Evolutionary conservation across 371 early-diverging fungal species (phyloP).

Genomic region (Phascolomyces articulosus): DNA sequence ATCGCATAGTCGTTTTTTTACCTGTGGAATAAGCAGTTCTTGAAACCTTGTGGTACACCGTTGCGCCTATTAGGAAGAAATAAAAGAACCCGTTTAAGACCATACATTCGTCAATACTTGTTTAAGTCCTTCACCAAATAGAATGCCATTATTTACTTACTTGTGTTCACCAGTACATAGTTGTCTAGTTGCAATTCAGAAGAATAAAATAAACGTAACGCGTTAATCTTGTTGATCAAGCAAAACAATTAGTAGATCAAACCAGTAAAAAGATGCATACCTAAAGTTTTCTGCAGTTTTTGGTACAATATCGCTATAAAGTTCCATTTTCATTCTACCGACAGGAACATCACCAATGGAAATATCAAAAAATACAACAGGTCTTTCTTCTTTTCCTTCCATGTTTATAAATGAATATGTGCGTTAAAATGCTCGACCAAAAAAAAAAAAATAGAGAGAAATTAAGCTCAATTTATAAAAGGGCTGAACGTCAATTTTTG

Average conservation of each 20-base stretch:
- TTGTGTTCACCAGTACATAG: slow-evolving; percentile 93
- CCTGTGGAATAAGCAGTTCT: slow-evolving; percentile 91
- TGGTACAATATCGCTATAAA: slow-evolving; percentile 92
- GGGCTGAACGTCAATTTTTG: too few species aligned
- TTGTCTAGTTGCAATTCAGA: slow-evolving; percentile 58
- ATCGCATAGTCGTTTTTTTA: slow-evolving; percentile 31
- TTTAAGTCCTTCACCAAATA: neutral
- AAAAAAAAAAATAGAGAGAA: too few species aligned
- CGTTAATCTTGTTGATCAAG: neutral
- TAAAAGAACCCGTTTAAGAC: too few species aligned
- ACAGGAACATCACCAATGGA: slow-evolving; percentile 75
- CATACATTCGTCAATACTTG: too few species aligned
- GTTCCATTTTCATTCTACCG: slow-evolving; percentile 96
- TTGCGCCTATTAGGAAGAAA: slow-evolving; percentile 51
- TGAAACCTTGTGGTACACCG: slow-evolving; percentile 87
- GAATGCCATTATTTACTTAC: too few species aligned
- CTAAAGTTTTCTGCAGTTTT: slow-evolving; percentile 99
- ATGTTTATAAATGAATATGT: neutral
- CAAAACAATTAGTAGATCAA: neutral
- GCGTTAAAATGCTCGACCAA: too few species aligned
- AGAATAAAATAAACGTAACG: neutral
- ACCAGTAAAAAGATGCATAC: slow-evolving; percentile 18
- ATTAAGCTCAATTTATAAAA: too few species aligned
- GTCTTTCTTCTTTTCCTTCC: slow-evolving; percentile 44
- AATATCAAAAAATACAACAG: slow-evolving; percentile 79